Percentiles rank a stretch among this genome's conserved stretches.
phyloP scores from a whole-genome alignment of 352 stramenopile species.

The Pythium guiyangense region DNA sequence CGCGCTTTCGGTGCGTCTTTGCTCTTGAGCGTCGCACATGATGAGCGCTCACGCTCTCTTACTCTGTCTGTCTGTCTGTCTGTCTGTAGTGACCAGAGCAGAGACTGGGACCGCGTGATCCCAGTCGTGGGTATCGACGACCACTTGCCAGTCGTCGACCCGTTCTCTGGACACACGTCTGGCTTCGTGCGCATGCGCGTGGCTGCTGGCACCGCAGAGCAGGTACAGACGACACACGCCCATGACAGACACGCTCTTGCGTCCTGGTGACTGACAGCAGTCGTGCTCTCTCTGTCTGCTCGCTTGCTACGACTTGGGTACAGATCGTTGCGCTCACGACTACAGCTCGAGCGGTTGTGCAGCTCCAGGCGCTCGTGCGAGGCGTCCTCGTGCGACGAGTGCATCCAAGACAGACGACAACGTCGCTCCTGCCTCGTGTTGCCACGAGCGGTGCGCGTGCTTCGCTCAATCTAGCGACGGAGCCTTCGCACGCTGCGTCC shows the following conservation, averaged over 20 bases:
- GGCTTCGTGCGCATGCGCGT: conserved; percentile 31
- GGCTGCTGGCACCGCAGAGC: conserved; percentile 46
- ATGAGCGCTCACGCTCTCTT: too few species aligned
- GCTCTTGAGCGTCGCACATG: not conserved
- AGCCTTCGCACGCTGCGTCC: not conserved
- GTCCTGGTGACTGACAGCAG: not conserved
- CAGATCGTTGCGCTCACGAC: conserved; percentile 29
- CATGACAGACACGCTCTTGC: not conserved
- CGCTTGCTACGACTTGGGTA: not conserved
- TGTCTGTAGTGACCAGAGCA: not conserved
- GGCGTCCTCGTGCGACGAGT: conserved; percentile 18
- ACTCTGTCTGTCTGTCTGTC: not conserved
- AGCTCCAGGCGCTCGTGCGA: conserved; percentile 30
- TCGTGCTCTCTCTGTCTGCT: not conserved
- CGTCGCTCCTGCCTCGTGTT: not conserved
- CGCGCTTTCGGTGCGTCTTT: conserved; percentile 23
- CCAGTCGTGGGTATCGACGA: conserved; percentile 30
- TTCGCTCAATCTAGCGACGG: not conserved
- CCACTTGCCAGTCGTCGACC: conserved; percentile 34
- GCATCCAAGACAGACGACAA: not conserved
- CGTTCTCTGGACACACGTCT: conserved; percentile 26
- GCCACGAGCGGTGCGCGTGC: not conserved
- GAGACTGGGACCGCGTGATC: conserved; percentile 10
- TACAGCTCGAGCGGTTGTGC: conserved; percentile 19
- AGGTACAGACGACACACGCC: conserved; percentile 19